Base-by-base conservation (phyloP, 73 alveolate species). In the Breviolum minutum region DNA sequence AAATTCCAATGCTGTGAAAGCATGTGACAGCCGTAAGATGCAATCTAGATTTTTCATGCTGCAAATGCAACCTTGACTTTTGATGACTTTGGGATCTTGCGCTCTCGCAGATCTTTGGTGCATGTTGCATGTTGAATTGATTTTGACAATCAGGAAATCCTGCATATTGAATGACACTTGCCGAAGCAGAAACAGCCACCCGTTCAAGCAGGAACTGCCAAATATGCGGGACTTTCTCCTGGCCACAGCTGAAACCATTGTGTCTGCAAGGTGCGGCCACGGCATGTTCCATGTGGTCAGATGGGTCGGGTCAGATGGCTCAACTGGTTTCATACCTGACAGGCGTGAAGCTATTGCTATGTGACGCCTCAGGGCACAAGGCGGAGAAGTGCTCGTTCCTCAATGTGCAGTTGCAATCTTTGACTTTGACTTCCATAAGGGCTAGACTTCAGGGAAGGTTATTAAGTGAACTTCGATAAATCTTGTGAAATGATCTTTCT, bases 161-260 rank as follows among this genome's bases (percentile, higher is more conserved):
- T 40, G 54, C 54, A 5, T 40, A 17, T 54, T 7, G 26, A 77
- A 11, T 29, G 86, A 77, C 63, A 62, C 86, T 29, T 77, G 10
- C 14, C 32, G 86, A 77, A 8, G 63, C 63, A 77, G 62, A 77
- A 11, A 29, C 86, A 40, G 54, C 54, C 54, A 3, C 6, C 77
- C 17, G 24, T 22, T 68, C 77, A 14, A 14, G 24, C 66, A 79
- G 85, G 63, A 19, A 82, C 87, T 91, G 32, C 89, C 89, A 9
- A 30, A 13, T 63, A 91, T 91, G 97, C 87, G 74, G 22, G 97
- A 91, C 74, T 91, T 91, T 79, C 60, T 91, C 48, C 84, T 91
- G 88, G 88, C 84, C 62, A 91, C 85, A 29, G 97, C 97, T 22
- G 63, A 62, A 63, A 73, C 85, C 74, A 91, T 91, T 60, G 97